These are phyloP conservation scores for Luvunga scandens DNA, from an alignment of 345 rosid species.

Conservation along the genomic window DNA sequence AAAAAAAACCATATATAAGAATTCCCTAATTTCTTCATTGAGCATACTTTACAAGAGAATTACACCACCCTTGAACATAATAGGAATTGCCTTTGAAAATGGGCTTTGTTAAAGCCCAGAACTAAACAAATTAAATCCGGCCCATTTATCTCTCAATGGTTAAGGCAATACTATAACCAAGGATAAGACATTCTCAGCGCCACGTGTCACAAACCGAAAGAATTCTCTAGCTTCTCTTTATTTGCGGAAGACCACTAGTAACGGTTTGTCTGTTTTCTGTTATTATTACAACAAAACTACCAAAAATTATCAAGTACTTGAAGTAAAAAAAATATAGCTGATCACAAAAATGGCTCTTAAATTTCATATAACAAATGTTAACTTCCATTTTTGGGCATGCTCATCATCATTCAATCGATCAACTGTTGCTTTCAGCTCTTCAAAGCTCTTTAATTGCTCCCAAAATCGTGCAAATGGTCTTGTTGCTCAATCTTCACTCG, in stretches of 20 bases:
- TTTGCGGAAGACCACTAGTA: background rate
- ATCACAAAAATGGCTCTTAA: background rate
- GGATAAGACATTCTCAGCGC: background rate
- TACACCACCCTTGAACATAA: background rate
- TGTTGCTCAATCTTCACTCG: constrained; percentile 25
- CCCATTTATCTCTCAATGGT: background rate
- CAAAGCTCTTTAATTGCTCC: background rate
- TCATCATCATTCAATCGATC: background rate
- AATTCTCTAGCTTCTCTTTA: background rate
- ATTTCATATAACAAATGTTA: constrained; percentile 1
- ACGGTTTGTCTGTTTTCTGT: background rate
- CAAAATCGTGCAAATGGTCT: background rate
- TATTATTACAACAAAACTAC: background rate
- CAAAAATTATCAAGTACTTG: background rate
- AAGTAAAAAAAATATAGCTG: no score
- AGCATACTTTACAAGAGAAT: background rate
- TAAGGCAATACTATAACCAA: background rate
- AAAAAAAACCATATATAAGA: background rate
- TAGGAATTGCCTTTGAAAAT: no score
- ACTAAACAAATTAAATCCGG: background rate
- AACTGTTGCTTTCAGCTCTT: constrained; percentile 5
- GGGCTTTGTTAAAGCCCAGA: background rate
- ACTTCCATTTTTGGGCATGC: background rate
- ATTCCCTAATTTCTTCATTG: background rate
- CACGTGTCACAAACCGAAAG: background rate